A percentile compares a stretch with the other conserved stretches of the same genome.
These are phyloP conservation scores for Thalassiosira pacifica DNA, from an alignment of 352 stramenopile species.

Conservation along the genomic window DNA sequence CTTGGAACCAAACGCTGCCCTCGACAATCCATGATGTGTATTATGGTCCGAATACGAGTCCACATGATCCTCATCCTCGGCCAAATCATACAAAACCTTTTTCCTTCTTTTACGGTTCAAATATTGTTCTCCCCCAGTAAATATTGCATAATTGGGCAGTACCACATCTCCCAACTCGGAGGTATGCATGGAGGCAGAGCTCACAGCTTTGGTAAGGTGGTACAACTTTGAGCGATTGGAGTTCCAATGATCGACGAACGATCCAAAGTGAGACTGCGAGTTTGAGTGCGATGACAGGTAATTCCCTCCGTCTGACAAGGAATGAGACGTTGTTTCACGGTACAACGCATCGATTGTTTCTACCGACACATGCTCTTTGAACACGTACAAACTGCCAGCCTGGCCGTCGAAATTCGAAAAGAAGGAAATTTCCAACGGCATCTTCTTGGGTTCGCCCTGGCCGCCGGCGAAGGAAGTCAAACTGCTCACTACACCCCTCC, in stretches of 20 bases:
- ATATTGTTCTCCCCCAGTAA: slow-evolving; percentile 38
- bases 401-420: slow-evolving; percentile 80
- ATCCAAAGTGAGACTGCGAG: slow-evolving; percentile 30
- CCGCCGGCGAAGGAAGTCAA: slow-evolving; percentile 11
- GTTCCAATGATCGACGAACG: slow-evolving; percentile 65
- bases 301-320: slow-evolving; percentile 22
- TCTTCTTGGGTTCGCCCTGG: slow-evolving; percentile 5
- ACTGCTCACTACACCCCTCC: background rate
- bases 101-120: background rate
- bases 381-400: slow-evolving; percentile 80
- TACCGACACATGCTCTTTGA: slow-evolving; percentile 80
- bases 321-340: slow-evolving; percentile 50
- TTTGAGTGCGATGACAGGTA: background rate
- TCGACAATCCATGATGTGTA: slow-evolving; percentile 55
- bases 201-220: slow-evolving; percentile 53
- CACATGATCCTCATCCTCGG: slow-evolving; percentile 56
- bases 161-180: slow-evolving; percentile 56
- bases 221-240: slow-evolving; percentile 41
- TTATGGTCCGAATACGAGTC: slow-evolving; percentile 28
- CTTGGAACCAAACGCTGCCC: slow-evolving; percentile 70
- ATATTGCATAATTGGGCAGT: slow-evolving; percentile 55
- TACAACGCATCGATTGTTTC: slow-evolving; percentile 76
- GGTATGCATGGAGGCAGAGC: slow-evolving; percentile 48
- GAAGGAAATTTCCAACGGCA: slow-evolving; percentile 66
- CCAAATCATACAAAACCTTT: slow-evolving; percentile 61